Evolutionary conservation across 345 rosid genomes (phyloP), one percentile per base, ranked within the genome.

Genomic region (Corchorus olitorius): DNA sequence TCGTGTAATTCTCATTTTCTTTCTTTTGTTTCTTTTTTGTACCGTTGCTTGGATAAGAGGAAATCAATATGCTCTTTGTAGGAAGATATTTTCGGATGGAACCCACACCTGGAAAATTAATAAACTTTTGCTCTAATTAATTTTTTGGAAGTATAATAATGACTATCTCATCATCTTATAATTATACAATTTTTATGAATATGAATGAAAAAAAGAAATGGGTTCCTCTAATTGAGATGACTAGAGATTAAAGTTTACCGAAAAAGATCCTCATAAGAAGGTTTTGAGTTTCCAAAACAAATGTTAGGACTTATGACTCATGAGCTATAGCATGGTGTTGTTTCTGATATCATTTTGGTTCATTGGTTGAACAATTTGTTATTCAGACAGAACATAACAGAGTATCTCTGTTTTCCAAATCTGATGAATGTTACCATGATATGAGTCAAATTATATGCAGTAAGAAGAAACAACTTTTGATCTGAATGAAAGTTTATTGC

Each of bases 401-500:
- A 27, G 27, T 27, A 27, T 27, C 27, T 27, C 27, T 27, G 27
- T 27, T 27, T 27, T 27, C 27, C 27, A 45, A 16, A 33, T 50
- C 43, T 52, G 4, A 70, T 70, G 49, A 53, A 70, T 20, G 2
- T 34, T 27, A 48, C 16, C 20, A 15, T 2, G n/a, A 22, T 48
- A 39, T 2, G 4, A 19, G 64, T 52, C 48, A n/a, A 63, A 0
- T 17, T 46, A 15, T 34, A 9, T 10, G 61, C 79, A 45, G 37
- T 52, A 49, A 77, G 37, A 53, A 66, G 53, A 73, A 50, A 58
- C 14, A 49, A 13, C 8, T 19, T 70, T 35, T 75, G 60, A 50
- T 68, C 75, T 77, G 73, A 67, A 63, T 39, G 54, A 39, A 73
- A 34, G 77, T 80, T 83, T 59, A 72, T 63, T 81, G 74, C 65